Base-by-base conservation (phyloP, 352 stramenopile genomes). In the Globisporangium heterothallicum region DNA sequence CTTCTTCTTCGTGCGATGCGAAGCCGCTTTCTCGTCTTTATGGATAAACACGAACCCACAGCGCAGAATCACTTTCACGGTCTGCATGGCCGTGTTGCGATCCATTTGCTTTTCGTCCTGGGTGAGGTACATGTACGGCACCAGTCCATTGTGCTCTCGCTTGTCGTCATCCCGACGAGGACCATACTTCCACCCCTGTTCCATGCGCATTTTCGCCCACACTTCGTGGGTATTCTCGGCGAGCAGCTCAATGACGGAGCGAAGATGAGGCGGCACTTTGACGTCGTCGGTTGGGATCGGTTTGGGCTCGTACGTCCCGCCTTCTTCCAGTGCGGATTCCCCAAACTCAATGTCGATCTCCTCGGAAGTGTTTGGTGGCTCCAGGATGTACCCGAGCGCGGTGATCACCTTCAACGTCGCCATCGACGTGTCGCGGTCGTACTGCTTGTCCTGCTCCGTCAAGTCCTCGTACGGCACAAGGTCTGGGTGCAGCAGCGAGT, bases 71-170 rank as follows among this genome's bases (percentile, higher is more conserved):
- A 86, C 43, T 57, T 91, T 91, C 12, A 88, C 73, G 6, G 79
- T 88, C 57, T 91, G 77, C 70, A 91, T 76, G 22, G 78, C 78
- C n/a, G 78, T 92, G 53, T 92, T 89, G 42, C 80, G 73, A 47
- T 92, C 78, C 80, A 92, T 92, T 40, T 88, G 72, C 65, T 89
- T 88, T 50, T 92, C 78, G 0, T 87, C 74, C 38, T 84, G 74
- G 0, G 77, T 87, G 19, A 91, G 50, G 54, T 86, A 88, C 56
- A 88, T 83, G 51, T 91, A 91, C 42, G 77, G 80, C 22, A 91
- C 80, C 5, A 91, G 59, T 16, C 75, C 75, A 29, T 89, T 85
- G 63, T 92, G 80, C 52, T 86, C 72, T 45, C 72, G 73, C 61
- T 83, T 88, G 21, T 56, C 48, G 44, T 92, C 80, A 35, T 92